phyloP scores from a whole-genome alignment of 2,329 filamentous ascomycete species.

The Lasiodiplodia theobromae region DNA sequence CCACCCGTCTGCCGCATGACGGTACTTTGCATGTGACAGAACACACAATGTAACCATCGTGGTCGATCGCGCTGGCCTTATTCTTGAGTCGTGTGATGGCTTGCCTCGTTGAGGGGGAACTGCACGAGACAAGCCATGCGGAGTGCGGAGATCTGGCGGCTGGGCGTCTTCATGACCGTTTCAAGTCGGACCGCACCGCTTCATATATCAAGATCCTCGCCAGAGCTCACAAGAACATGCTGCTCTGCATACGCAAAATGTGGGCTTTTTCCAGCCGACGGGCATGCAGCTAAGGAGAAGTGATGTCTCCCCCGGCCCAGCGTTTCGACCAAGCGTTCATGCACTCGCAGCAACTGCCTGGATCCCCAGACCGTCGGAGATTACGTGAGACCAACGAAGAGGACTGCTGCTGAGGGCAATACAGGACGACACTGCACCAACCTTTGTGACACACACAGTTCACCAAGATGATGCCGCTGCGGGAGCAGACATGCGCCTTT shows the following conservation, averaged over 20 bases:
- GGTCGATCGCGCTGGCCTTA: slow-evolving; percentile 3
- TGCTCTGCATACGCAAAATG: background rate
- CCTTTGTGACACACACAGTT: background rate
- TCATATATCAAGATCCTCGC: background rate
- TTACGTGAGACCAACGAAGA: background rate
- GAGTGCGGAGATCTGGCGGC: slow-evolving; percentile 15
- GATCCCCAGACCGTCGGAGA: background rate
- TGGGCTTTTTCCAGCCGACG: background rate
- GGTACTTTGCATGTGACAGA: slow-evolving; percentile 11
- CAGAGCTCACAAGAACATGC: background rate
- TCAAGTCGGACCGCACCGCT: background rate
- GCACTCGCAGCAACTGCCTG: background rate
- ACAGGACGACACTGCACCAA: background rate
- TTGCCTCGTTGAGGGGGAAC: slow-evolving; percentile 4
- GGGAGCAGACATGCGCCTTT: background rate
- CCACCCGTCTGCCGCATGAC: background rate
- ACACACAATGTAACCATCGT: background rate
- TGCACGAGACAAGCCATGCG: background rate
- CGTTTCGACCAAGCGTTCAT: background rate
- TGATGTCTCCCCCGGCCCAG: background rate
- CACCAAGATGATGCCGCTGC: background rate
- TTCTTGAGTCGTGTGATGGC: slow-evolving; percentile 4
- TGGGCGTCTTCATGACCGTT: background rate
- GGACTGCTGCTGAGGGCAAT: background rate
- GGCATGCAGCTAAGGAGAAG: background rate